Conservation (phyloP, 805 yeast species). For the Suhomyces sp. region DNA sequence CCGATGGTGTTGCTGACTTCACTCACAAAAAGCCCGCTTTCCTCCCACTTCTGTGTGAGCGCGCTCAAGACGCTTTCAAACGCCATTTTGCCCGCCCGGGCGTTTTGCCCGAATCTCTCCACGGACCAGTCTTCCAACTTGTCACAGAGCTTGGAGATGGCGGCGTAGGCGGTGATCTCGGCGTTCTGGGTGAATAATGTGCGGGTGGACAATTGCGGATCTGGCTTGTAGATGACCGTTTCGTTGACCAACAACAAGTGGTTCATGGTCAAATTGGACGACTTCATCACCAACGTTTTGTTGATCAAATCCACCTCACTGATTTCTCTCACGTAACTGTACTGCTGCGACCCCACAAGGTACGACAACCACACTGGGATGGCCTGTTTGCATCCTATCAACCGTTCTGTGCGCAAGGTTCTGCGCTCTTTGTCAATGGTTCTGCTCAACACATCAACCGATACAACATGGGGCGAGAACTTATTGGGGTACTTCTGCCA, state of each 20-base stretch:
- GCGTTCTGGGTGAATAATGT: constrained; percentile 82
- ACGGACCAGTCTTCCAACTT: constrained; percentile 91
- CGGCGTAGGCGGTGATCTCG: constrained; percentile 80
- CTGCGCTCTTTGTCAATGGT: constrained; percentile 52
- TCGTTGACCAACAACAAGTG: constrained; percentile 77
- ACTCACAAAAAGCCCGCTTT: constrained; percentile 35
- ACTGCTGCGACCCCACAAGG: constrained; percentile 68
- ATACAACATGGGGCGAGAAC: constrained; percentile 84
- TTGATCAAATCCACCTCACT: constrained; percentile 72
- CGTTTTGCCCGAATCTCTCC: constrained; percentile 85
- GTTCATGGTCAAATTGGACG: constrained; percentile 82
- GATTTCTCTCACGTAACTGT: constrained; percentile 83
- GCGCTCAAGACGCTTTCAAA: constrained; percentile 74
- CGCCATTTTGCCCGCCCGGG: constrained; percentile 75
- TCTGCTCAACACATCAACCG: constrained; percentile 83
- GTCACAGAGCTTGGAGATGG: constrained; percentile 66
- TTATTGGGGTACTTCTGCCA: constrained; percentile 98
- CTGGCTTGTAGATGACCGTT: constrained; percentile 79
- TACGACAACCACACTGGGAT: constrained; percentile 79
- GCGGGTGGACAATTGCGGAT: constrained; percentile 41
- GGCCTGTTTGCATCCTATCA: constrained; percentile 83
- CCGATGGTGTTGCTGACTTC: constrained; percentile 23
- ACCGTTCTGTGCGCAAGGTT: constrained; percentile 70
- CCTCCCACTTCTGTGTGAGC: constrained; percentile 44
- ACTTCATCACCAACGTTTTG: constrained; percentile 70